These are phyloP conservation scores for Colletotrichum somersetense DNA, from an alignment of 2,329 filamentous ascomycete genomes.

Conservation along the genomic window DNA sequence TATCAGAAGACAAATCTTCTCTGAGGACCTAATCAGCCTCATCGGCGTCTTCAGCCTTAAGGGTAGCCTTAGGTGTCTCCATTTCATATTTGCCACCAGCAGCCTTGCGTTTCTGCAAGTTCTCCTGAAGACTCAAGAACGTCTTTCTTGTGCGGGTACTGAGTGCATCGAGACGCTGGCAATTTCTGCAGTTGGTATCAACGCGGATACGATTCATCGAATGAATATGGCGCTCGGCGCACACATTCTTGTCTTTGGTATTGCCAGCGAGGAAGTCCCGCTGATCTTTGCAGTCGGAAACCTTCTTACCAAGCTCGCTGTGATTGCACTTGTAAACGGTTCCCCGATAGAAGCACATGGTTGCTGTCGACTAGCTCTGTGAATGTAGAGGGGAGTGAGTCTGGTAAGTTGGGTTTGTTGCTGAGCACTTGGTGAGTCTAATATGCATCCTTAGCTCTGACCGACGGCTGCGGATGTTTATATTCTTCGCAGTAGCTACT, in stretches of 20 bases:
- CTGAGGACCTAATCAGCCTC: background rate
- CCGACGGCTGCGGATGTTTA: background rate
- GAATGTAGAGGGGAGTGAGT: background rate
- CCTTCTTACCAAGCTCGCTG: constrained; percentile 29
- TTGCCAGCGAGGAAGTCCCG: constrained; percentile 21
- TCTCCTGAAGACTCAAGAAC: constrained; percentile 16
- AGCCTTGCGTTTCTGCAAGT: background rate
- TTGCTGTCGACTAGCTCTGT: background rate
- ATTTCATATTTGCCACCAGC: background rate
- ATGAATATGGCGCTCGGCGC: constrained; percentile 11
- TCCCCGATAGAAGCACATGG: constrained; percentile 45
- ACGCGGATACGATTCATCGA: constrained; percentile 28
- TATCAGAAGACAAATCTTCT: background rate
- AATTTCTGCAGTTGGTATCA: constrained; percentile 21
- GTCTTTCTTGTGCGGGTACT: constrained; percentile 10
- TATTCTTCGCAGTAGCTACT: background rate
- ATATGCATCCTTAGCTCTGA: background rate
- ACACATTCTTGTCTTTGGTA: background rate
- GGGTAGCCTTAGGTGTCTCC: background rate
- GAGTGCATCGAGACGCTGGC: constrained; percentile 26
- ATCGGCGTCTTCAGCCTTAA: background rate
- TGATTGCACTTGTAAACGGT: constrained; percentile 44
- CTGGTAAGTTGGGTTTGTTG: background rate
- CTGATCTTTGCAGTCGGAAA: constrained; percentile 25
- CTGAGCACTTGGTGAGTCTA: background rate